Base-by-base conservation (phyloP, 164 flowering plant species). In the Vitis labrusca region DNA sequence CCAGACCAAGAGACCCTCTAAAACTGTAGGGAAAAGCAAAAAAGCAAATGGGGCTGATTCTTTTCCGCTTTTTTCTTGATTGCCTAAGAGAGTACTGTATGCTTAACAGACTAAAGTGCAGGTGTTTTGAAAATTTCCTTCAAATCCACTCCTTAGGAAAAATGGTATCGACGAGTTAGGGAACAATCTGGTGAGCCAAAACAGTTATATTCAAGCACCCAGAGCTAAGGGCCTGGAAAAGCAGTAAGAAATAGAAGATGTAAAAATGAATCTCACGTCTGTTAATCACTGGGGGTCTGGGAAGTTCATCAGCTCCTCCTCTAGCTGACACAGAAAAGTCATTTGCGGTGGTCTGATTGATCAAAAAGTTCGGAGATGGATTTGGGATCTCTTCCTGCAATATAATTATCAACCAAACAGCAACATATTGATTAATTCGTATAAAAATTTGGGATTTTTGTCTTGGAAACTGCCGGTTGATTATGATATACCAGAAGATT, bases 301-400 rank as follows among this genome's bases (percentile, higher is more conserved):
- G 90, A 51, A 83, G 76, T 71, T 88, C 90, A 69, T 88, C 85
- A 49, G 65, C 50, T 57, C 74, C 78, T 69, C 82, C 88, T 55
- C 85, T 79, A 53, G 76, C 63, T 1, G 84, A 77, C 61, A 79
- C 59, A 13, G 71, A 3, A 60, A 62, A 63, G 9, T 85, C 85
- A 71, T 77, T 81, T 8, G 74, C 68, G 71, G 69, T 83, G 23
- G 71, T 55, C 19, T 83, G 96, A 73, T 87, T 86, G 51, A 84
- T 75, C 73, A 82, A 50, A 64, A 87, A 69, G 73, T 83, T 88
- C 27, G 27, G 73, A 7, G 85, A 61, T 52, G 84, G 75, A 60
- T 74, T 82, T 61, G 85, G 82, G 27, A 85, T 77, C 78, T 90
- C 91, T 55, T 87, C 95, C 92, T 90, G 71, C 16, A 59, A 59